A percentile compares a stretch with the other conserved stretches of the same genome.
Evolutionary conservation across 2,329 filamentous ascomycete species (phyloP).

Genomic region (Stachybotrys echinatus): DNA sequence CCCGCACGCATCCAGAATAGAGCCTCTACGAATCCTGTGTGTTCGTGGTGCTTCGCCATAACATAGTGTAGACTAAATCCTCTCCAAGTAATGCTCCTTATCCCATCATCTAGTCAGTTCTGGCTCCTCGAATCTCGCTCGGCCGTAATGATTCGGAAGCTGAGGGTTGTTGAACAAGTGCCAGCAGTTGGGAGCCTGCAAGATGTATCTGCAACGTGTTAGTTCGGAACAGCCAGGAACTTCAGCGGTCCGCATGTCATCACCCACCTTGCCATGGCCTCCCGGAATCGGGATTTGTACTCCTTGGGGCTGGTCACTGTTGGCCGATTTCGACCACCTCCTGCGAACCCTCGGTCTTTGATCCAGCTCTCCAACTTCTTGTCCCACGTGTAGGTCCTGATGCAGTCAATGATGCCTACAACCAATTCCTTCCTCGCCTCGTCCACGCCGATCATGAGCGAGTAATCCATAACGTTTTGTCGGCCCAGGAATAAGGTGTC

Average conservation of each 20-base stretch:
- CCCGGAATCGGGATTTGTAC: slow-evolving; percentile 91
- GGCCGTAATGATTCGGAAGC: slow-evolving; percentile 28
- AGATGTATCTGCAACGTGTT: slow-evolving; percentile 51
- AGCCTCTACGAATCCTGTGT: too few relatives aligned
- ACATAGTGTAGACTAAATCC: too few relatives aligned
- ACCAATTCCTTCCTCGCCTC: slow-evolving; percentile 85
- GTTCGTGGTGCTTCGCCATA: too few relatives aligned
- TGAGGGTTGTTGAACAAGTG: slow-evolving; percentile 55
- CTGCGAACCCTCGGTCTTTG: slow-evolving; percentile 85
- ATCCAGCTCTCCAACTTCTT: slow-evolving; percentile 99
- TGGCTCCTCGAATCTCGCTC: slow-evolving; percentile 34
- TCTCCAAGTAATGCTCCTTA: background rate
- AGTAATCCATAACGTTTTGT: slow-evolving; percentile 99
- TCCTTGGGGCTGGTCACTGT: slow-evolving; percentile 97
- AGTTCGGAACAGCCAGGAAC: slow-evolving; percentile 2
- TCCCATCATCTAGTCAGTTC: slow-evolving; percentile 13
- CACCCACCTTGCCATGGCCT: slow-evolving; percentile 88
- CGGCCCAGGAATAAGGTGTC: slow-evolving; percentile 92
- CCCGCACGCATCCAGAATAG: too few relatives aligned
- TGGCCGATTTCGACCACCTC: slow-evolving; percentile 73
- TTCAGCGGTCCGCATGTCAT: too few relatives aligned
- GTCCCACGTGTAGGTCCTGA: slow-evolving; percentile 98
- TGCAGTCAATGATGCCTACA: slow-evolving; percentile 97
- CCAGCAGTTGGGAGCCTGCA: slow-evolving; percentile 73
- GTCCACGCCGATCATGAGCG: slow-evolving; percentile 95